phyloP scores from a whole-genome alignment of 305 asterid species.

The Coffea humblotiana region DNA sequence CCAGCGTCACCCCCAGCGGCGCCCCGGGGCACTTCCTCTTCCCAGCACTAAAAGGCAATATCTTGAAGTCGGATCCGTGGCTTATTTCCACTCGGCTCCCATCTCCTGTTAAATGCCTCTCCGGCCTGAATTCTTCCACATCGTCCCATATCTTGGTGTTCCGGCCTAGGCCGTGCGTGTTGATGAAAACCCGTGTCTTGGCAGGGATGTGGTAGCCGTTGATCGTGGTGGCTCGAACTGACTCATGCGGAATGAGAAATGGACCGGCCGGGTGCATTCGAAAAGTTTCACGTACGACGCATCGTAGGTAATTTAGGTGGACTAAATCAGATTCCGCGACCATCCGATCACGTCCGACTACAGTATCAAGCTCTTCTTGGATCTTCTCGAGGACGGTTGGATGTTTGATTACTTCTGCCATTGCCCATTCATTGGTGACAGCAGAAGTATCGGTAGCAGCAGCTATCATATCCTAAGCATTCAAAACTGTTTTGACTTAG shows the following conservation, averaged over 20 bases:
- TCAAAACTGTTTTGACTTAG: background rate
- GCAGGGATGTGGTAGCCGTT: conserved; percentile 71
- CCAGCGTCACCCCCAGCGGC: conserved; percentile 85
- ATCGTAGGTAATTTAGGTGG: conserved; percentile 78
- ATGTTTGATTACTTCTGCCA: conserved; percentile 85
- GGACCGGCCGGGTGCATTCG: conserved; percentile 99
- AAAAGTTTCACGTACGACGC: conserved; percentile 83
- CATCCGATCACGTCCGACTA: conserved; percentile 71
- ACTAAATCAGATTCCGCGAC: conserved; percentile 62
- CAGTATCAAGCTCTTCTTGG: conserved; percentile 68
- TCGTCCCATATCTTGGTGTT: conserved; percentile 70
- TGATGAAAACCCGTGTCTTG: conserved; percentile 88
- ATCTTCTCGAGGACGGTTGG: conserved; percentile 61
- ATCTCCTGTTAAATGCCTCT: conserved; percentile 57
- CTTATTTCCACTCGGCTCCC: conserved; percentile 85
- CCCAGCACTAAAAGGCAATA: conserved; percentile 86
- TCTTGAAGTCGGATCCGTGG: conserved; percentile 89
- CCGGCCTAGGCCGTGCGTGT: conserved; percentile 85
- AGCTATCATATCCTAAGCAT: conserved; percentile 80
- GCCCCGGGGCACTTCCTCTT: conserved; percentile 96
- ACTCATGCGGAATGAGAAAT: conserved; percentile 86
- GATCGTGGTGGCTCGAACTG: conserved; percentile 60
- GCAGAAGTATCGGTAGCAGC: conserved; percentile 97
- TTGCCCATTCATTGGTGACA: conserved; percentile 98
- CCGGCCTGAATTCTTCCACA: conserved; percentile 72